Evolutionary conservation across 768 basidiomycete species (phyloP), one percentile per base, ranked within the genome.

Genomic region (Pisolithus albus): DNA sequence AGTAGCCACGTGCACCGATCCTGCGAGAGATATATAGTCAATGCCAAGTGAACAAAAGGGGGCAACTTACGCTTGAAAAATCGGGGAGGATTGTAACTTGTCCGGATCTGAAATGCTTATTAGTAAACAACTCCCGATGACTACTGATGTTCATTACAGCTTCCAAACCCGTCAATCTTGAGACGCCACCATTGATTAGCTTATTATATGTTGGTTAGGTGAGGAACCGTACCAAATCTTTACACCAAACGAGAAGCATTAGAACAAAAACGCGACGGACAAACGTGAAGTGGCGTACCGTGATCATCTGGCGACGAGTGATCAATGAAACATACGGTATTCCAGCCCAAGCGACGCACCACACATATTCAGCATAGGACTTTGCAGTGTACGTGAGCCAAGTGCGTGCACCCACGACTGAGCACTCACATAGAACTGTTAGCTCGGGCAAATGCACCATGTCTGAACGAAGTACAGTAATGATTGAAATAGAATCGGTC

Each of bases 401-500:
- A 30, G 52, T 38, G 16, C 34, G 6, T 1, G 24, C 4, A 21
- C 16, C 36, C 11, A 13, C 37, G 42, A 32, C 39, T 44, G 19
- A 51, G 13, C 26, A 55, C 89, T 55, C 70, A 94, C 84, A 97
- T 94, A 15, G 88, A 82, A 57, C 88, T 83, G 64, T 95, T 96
- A 8, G 93, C 92, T 49, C 88, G 75, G 1, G 90, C 89, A 67
- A 95, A 97, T 0, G 91, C 92, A 6, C 92, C 92, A 48, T 81
- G 82, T 53, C 92, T 79, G 71, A 95, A 97, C 43, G 75, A 68
- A 46, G 85, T 78, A 60, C 92, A 95, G 67, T 96, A 96, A 60
- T 94, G 92, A 53, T 84, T 88, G 74, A 94, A 95, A 64, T 84
- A 84, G 63, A 87, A 92, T 38, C 92, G 77, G 63, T 96, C 92